Conservation (phyloP, 306 rosid genomes). For the Calophaca sinica region DNA sequence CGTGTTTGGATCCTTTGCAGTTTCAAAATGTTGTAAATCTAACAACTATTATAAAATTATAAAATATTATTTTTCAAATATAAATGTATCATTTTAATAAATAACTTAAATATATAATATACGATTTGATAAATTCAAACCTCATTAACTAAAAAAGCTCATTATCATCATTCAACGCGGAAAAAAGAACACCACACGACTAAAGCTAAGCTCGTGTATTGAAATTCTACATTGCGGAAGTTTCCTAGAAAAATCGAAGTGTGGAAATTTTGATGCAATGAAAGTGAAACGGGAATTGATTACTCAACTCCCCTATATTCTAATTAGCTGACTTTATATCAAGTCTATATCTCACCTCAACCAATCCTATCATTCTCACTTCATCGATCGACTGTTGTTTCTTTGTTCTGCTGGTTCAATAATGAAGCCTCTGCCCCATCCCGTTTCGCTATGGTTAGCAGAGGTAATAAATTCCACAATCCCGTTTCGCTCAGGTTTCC, state of each 20-base stretch:
- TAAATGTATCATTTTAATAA: no score
- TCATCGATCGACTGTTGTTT: neutral
- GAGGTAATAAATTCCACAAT: neutral
- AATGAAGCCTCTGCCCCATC: slow-evolving; percentile 31
- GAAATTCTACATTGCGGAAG: neutral
- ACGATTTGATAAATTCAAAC: no score
- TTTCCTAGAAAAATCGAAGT: neutral
- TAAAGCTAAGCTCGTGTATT: neutral
- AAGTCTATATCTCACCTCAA: no score
- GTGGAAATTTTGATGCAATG: neutral
- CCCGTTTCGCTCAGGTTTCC: slow-evolving; percentile 14
- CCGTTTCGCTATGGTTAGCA: neutral
- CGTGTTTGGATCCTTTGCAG: no score
- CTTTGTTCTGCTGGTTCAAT: neutral
- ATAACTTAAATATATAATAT: no score
- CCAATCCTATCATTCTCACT: neutral
- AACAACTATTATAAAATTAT: no score
- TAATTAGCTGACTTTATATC: no score
- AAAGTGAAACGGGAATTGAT: neutral
- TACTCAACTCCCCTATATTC: neutral
- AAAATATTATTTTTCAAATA: no score
- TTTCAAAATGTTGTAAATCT: no score
- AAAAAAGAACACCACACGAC: neutral
- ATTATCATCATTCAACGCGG: no score
- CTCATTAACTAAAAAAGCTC: no score